Percentiles rank a stretch among this genome's conserved stretches.
phyloP scores from a whole-genome alignment of 2,329 filamentous ascomycete genomes.

The Aspergillus sp. region DNA sequence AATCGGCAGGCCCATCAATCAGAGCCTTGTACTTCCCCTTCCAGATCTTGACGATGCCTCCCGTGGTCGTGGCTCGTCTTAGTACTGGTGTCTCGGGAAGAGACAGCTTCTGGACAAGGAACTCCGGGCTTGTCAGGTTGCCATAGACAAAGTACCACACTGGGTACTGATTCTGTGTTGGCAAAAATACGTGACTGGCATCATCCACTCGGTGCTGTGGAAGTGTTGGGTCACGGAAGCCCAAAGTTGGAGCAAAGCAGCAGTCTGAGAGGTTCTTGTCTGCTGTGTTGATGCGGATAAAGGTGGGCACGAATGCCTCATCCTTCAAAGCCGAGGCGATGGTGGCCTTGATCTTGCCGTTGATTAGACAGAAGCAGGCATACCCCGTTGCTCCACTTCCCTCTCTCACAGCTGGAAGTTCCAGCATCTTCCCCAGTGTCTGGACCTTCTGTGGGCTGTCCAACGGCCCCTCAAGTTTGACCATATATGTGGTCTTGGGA shows the following conservation, averaged over 20 bases:
- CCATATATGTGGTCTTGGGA: background rate
- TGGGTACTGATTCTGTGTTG: conserved; percentile 25
- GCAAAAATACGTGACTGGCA: conserved; percentile 5
- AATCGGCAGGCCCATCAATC: conserved; percentile 6
- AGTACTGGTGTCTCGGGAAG: background rate
- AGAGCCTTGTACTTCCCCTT: background rate
- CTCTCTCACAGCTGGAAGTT: background rate
- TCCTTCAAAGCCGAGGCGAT: background rate
- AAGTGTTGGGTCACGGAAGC: background rate
- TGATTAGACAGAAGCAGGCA: background rate
- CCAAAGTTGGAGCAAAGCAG: background rate
- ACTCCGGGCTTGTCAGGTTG: conserved; percentile 25
- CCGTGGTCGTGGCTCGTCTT: background rate
- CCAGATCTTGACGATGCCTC: background rate
- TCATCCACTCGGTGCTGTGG: background rate
- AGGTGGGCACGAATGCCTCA: background rate
- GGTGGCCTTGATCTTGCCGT: background rate
- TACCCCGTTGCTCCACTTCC: background rate
- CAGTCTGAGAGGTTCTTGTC: background rate
- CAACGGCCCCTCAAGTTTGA: background rate
- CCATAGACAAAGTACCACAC: conserved; percentile 45
- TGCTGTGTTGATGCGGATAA: background rate
- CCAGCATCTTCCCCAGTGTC: background rate
- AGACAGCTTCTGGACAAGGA: conserved; percentile 18
- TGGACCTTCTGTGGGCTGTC: background rate